Evolutionary conservation across 768 basidiomycete species (phyloP), one percentile per base, ranked within the genome.

Genomic region (Mycena indigotica): DNA sequence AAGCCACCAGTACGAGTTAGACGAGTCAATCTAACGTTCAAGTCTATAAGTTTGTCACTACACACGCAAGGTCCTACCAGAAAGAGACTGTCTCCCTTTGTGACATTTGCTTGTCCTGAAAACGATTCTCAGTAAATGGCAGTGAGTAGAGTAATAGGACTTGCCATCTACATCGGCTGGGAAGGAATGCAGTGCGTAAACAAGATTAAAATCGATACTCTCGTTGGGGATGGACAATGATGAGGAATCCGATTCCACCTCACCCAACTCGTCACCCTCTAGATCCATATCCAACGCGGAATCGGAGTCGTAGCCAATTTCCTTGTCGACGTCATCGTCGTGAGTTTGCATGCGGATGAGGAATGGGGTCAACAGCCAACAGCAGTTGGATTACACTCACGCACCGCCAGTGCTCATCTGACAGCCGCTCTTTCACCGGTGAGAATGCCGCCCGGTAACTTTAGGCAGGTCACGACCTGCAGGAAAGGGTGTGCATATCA

Each of bases 1-100:
- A 52, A 98, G 90, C 97, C 97, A 98, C 97, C 97, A 98, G 75
- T 99, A 99, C 73, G 92, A 93, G 73, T 99, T 98, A 55, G 89
- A 93, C 72, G 98, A 96, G 75, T 99, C 97, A n/a, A n/a, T n/a
- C n/a, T n/a, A n/a, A n/a, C n/a, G n/a, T n/a, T n/a, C n/a, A n/a
- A n/a, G n/a, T n/a, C n/a, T n/a, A n/a, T n/a, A n/a, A n/a, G n/a
- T n/a, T n/a, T n/a, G n/a, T n/a, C n/a, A n/a, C n/a, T n/a, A n/a
- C n/a, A n/a, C n/a, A n/a, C n/a, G n/a, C n/a, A n/a, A n/a, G n/a
- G n/a, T n/a, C n/a, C n/a, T n/a, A n/a, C n/a, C n/a, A n/a, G n/a
- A n/a, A n/a, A n/a, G n/a, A n/a, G n/a, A n/a, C n/a, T n/a, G n/a
- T n/a, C n/a, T n/a, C n/a, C 97, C 19, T 48, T 24, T 12, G 46